Conservation (phyloP, 2,329 filamentous ascomycete genomes). For the Daldinia eschscholtzii region DNA sequence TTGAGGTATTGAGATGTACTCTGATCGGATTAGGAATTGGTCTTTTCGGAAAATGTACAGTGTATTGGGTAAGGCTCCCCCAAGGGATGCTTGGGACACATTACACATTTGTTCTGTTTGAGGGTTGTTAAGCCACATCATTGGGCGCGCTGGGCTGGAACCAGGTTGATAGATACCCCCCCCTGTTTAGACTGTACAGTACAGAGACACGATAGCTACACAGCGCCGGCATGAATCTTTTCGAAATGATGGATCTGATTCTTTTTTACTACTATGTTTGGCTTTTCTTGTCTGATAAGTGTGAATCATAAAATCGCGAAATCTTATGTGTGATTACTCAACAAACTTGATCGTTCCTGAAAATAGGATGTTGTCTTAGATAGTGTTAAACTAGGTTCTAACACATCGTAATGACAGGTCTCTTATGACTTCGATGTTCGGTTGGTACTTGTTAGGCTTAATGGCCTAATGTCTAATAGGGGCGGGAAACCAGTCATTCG, state of each 20-base stretch:
- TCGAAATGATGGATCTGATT: conserved; percentile 49
- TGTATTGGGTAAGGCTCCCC: conserved; percentile 46
- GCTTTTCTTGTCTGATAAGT: background rate
- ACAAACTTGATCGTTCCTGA: background rate
- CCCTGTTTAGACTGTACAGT: conserved; percentile 55
- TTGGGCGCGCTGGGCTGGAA: conserved; percentile 52
- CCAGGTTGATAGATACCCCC: conserved; percentile 56
- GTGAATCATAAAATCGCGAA: conserved; percentile 1
- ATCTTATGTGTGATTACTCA: conserved; percentile 22
- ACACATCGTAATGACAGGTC: conserved; percentile 39
- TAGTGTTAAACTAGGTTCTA: background rate
- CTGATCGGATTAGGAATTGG: conserved; percentile 46
- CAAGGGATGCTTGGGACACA: conserved; percentile 42
- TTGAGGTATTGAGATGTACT: conserved; percentile 48
- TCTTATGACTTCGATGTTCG: conserved; percentile 17
- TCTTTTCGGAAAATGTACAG: conserved; percentile 44
- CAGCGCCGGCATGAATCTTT: conserved; percentile 50
- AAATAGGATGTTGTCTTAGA: conserved; percentile 8
- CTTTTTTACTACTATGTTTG: conserved; percentile 15
- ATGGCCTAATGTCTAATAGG: conserved; percentile 29
- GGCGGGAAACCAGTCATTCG: background rate
- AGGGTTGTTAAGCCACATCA: conserved; percentile 50
- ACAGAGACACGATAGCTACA: conserved; percentile 53
- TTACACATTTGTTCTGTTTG: conserved; percentile 46
- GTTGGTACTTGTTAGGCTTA: conserved; percentile 11